A percentile compares a stretch with the other conserved stretches of the same genome.
Conservation (phyloP, 176 grass and related monocot species). For the Sorghum bicolor region Sorghum_bicolor_NCBIv3 NC_012873.2:64942501-64943000, state of each 20-base stretch:
- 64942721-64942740: constrained; percentile 26
- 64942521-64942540: constrained; percentile 86
- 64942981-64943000: constrained; percentile 39
- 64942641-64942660: constrained; percentile 75
- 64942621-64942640: constrained; percentile 67
- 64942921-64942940: neutral
- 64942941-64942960: neutral
- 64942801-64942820: constrained; percentile 48
- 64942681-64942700: constrained; percentile 68
- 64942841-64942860: constrained; percentile 25
- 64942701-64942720: constrained; percentile 30
- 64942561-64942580: constrained; percentile 71
- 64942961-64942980: constrained; percentile 1
- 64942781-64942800: neutral
- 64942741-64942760: constrained; percentile 38
- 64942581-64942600: constrained; percentile 87
- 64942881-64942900: neutral
- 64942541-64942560: constrained; percentile 90
- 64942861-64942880: constrained; percentile 55
- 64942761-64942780: neutral
- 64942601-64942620: constrained; percentile 85
- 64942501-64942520: constrained; percentile 77
- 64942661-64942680: constrained; percentile 62
- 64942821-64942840: constrained; percentile 35
- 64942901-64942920: neutral